A percentile compares a stretch with the other conserved stretches of the same genome.
Evolutionary conservation across 108 stramenopile genomes (phyloP).

Genomic region (Stephanodiscus minutulus): DNA sequence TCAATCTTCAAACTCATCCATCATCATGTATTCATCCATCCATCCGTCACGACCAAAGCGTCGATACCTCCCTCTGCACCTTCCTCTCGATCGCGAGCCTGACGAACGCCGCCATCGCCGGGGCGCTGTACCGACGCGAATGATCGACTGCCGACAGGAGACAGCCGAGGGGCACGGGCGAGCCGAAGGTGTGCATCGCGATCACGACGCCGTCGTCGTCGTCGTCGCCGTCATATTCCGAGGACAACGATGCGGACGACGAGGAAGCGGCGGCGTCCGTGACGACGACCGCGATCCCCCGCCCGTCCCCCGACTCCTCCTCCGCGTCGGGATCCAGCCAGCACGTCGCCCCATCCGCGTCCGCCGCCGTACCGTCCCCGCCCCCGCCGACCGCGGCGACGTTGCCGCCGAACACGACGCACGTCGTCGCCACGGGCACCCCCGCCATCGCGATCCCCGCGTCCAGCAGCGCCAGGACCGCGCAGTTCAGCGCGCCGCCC

Average conservation of each 20-base stretch:
- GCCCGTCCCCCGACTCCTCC: conserved; percentile 49
- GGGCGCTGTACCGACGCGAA: conserved; percentile 50
- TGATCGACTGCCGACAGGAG: conserved; percentile 52
- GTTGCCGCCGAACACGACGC: conserved; percentile 38
- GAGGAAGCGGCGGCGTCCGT: conserved; percentile 40
- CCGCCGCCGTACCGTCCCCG: background rate
- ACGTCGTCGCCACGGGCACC: conserved; percentile 81
- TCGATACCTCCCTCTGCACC: conserved; percentile 62
- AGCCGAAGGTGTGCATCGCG: conserved; percentile 41
- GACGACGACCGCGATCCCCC: conserved; percentile 54
- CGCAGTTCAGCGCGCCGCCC: conserved; percentile 68
- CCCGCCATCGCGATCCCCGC: conserved; percentile 79
- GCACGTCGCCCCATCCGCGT: conserved; percentile 9
- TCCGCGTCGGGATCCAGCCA: conserved; percentile 56
- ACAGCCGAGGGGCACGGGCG: conserved; percentile 27
- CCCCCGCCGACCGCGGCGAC: background rate
- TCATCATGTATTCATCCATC: too few relatives aligned
- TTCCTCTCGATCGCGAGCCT: conserved; percentile 80
- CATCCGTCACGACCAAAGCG: conserved; percentile 65
- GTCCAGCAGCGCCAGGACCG: conserved; percentile 85
- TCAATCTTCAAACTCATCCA: too few relatives aligned
- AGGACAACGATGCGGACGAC: conserved; percentile 4
- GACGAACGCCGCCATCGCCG: conserved; percentile 78
- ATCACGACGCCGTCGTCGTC: conserved; percentile 13
- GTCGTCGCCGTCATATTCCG: conserved; percentile 1